Base-by-base conservation (phyloP, 2,329 filamentous ascomycete genomes). In the Fusarium piperis region DNA sequence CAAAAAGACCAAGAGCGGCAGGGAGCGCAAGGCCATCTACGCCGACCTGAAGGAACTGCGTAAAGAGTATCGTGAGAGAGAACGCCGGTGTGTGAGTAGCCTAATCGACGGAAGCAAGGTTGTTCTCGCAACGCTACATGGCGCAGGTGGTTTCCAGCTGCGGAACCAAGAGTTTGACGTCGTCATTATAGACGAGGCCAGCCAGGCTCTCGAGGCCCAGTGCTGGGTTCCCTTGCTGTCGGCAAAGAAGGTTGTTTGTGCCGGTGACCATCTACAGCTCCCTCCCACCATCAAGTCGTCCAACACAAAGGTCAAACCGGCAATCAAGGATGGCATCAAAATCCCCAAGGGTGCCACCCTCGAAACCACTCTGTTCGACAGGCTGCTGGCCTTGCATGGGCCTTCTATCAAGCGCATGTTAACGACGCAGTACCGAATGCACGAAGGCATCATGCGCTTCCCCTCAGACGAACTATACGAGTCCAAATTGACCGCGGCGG, bases 341-440 rank as follows among this genome's bases (percentile, higher is more conserved):
- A 78, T 81, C 15, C 85, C 83, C 60, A 86, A 87, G 64, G 86
- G 85, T 7, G 85, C 90, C 76, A 91, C 88, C 1, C 87, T 99
- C 7, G 95, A 97, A 78, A 93, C 88, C n/a, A 98, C 96, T 0
- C 86, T 99, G 32, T 99, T 99, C 80, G 95, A 98, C 80, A 89
- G 96, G 30, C 86, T 99, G 44, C 86, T 99, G 48, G 86, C 88
- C 6, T 85, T 98, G 16, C 93, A 99, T 78, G 96, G 96, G 1
- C 83, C 90, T 1, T 85, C 85, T 6, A 94, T 99, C 83, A 98
- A 98, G 84, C 88, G 93, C 58, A 97, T 98, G 93, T 89, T 99
- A 26, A 98, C 94, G 5, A 97, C 93, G 6, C 96, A 99, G 83
- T 99, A 99, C 81, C 94, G 96, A 38, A 99, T 99, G 96, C 94